These are phyloP conservation scores for Aegilops tauschii DNA, from an alignment of 176 grass and related monocot genomes.

Conservation along the genomic window DNA sequence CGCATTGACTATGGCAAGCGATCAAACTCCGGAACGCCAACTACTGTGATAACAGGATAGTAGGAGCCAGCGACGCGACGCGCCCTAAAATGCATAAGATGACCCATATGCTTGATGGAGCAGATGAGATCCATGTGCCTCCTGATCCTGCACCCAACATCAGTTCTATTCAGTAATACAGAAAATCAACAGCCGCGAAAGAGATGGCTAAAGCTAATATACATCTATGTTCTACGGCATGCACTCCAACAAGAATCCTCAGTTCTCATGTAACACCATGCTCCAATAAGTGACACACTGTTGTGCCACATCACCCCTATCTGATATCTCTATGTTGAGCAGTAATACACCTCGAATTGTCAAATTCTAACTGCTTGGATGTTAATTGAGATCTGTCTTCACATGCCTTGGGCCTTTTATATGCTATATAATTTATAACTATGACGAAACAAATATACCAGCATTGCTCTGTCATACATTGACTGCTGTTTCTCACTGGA, in stretches of 20 bases:
- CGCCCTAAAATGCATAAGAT: slow-evolving; percentile 31
- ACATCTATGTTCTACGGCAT: neutral
- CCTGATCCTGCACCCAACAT: slow-evolving; percentile 33
- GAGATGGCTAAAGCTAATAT: neutral
- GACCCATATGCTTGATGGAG: slow-evolving; percentile 23
- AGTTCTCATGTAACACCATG: neutral
- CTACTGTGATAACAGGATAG: neutral
- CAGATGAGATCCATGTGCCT: slow-evolving; percentile 18
- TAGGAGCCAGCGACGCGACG: slow-evolving; percentile 6
- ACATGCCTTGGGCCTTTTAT: neutral
- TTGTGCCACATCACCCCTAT: neutral
- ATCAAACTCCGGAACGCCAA: no score
- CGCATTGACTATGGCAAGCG: neutral
- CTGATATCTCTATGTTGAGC: neutral
- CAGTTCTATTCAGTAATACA: slow-evolving; percentile 16
- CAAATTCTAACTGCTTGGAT: neutral
- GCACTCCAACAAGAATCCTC: neutral
- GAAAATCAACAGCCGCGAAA: neutral
- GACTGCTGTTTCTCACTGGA: neutral
- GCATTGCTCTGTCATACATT: neutral
- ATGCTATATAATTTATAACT: neutral
- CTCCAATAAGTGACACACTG: neutral
- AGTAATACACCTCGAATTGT: neutral
- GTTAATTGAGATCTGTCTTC: neutral
- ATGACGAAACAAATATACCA: neutral